phyloP scores from a whole-genome alignment of 2,329 filamentous ascomycete species.

The Chaetomiaceae sp. region DNA sequence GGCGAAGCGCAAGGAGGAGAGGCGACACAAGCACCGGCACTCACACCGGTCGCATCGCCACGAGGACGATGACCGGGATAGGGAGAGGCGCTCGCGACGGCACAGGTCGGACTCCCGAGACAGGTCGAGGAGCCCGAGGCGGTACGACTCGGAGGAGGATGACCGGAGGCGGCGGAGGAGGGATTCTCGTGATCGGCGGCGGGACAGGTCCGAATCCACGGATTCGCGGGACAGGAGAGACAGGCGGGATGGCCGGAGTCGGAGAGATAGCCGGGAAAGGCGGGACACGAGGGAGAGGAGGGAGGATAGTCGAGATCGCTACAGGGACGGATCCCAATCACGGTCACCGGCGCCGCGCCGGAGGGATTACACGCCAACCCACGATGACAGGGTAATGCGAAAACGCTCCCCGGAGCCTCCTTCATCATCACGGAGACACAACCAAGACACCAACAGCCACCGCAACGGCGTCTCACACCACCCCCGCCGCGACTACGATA shows the following conservation, averaged over 20 bases:
- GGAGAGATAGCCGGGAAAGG: not conserved
- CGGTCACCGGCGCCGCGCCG: constrained; percentile 25
- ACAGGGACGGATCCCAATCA: constrained; percentile 14
- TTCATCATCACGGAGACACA: not conserved
- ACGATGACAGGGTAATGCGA: constrained; percentile 20
- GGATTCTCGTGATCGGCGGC: constrained; percentile 24
- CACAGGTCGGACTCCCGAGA: constrained; percentile 44
- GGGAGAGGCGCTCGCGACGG: constrained; percentile 37
- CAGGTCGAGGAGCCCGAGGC: constrained; percentile 40
- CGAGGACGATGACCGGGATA: constrained; percentile 38
- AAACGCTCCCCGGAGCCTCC: constrained; percentile 21
- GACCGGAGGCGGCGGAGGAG: constrained; percentile 29
- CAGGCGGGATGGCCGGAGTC: constrained; percentile 11
- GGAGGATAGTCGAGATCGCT: not conserved
- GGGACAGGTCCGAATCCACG: constrained; percentile 14
- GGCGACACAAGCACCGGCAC: constrained; percentile 38
- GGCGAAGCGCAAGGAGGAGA: constrained; percentile 38
- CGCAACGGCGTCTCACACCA: constrained; percentile 3
- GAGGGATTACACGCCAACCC: constrained; percentile 32
- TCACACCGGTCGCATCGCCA: constrained; percentile 38
- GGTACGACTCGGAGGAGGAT: constrained; percentile 31
- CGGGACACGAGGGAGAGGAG: not conserved
- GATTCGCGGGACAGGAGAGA: constrained; percentile 10
- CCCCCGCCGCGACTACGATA: constrained; percentile 1
- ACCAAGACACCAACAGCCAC: constrained; percentile 2